phyloP scores from a whole-genome alignment of 352 stramenopile species.

The Phytophthora crassamura region DNA sequence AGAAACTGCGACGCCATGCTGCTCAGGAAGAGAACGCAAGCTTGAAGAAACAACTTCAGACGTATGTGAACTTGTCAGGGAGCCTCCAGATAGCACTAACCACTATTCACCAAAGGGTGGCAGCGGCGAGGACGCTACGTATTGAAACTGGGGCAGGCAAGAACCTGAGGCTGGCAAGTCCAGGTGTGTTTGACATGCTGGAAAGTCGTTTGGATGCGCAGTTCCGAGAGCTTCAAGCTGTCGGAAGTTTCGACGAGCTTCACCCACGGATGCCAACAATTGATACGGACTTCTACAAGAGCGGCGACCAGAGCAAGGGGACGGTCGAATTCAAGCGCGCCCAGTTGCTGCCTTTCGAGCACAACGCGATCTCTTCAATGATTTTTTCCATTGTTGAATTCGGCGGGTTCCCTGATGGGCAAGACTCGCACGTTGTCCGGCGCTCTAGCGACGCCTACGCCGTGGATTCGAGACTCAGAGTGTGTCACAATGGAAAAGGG shows the following conservation, averaged over 20 bases:
- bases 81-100: background rate
- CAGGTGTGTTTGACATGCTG: conserved; percentile 4
- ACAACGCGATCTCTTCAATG: background rate
- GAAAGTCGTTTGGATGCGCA: background rate
- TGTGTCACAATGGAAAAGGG: background rate
- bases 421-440: background rate
- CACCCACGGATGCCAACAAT: background rate
- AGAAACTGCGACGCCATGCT: conserved; percentile 4
- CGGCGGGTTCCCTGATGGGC: conserved; percentile 1
- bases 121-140: background rate
- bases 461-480: background rate
- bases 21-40: conserved; percentile 7
- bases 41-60: background rate
- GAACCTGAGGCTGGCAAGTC: background rate
- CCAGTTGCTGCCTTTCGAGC: conserved; percentile 13
- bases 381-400: conserved; percentile 6
- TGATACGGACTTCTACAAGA: conserved; percentile 3
- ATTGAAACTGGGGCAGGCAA: background rate
- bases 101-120: background rate
- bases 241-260: conserved; percentile 1
- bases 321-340: background rate
- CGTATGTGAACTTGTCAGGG: conserved; percentile 1
- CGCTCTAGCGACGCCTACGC: conserved; percentile 8
- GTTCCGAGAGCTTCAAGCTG: background rate
- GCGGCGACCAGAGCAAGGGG: background rate